phyloP scores from a whole-genome alignment of 805 yeast species.

The Suhomyces sp. region DNA sequence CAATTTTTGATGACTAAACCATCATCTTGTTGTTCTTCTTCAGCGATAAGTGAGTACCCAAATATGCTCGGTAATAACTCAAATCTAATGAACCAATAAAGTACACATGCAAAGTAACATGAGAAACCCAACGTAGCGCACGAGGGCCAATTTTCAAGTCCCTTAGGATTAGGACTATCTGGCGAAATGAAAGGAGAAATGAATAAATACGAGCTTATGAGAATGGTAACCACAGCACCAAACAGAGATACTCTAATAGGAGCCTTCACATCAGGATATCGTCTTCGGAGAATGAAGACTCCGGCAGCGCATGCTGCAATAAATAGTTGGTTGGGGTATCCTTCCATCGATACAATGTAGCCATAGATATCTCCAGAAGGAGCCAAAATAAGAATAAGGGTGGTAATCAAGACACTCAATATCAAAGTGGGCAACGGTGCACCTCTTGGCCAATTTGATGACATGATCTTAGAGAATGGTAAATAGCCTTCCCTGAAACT shows the following conservation, averaged over 20 bases:
- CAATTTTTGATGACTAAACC: slow-evolving; percentile 60
- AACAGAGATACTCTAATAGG: slow-evolving; percentile 50
- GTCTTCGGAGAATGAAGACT: slow-evolving; percentile 49
- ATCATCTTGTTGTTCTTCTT: slow-evolving; percentile 46
- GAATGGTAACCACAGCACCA: slow-evolving; percentile 48
- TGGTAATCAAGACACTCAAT: slow-evolving; percentile 43
- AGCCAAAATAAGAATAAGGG: slow-evolving; percentile 35
- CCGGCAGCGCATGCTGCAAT: slow-evolving; percentile 56
- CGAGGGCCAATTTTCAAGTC: slow-evolving; percentile 45
- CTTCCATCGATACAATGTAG: slow-evolving; percentile 51
- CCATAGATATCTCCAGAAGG: slow-evolving; percentile 53
- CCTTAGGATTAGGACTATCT: slow-evolving; percentile 39
- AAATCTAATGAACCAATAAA: slow-evolving; percentile 59
- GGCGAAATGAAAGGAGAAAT: slow-evolving; percentile 48
- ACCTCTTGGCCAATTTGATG: slow-evolving; percentile 54
- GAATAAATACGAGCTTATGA: slow-evolving; percentile 48
- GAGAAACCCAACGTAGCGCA: slow-evolving; percentile 48
- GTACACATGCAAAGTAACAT: slow-evolving; percentile 42
- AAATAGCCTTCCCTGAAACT: slow-evolving; percentile 61
- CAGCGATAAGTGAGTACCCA: slow-evolving; percentile 45
- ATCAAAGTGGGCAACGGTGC: slow-evolving; percentile 56
- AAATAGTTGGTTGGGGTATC: slow-evolving; percentile 52
- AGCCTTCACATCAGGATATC: slow-evolving; percentile 49
- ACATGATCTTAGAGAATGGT: slow-evolving; percentile 52
- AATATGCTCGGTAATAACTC: slow-evolving; percentile 45